Evolutionary conservation across 2,329 filamentous ascomycete species (phyloP), one percentile per base, ranked within the genome.

Genomic region (Samsoniella hepiali): DNA sequence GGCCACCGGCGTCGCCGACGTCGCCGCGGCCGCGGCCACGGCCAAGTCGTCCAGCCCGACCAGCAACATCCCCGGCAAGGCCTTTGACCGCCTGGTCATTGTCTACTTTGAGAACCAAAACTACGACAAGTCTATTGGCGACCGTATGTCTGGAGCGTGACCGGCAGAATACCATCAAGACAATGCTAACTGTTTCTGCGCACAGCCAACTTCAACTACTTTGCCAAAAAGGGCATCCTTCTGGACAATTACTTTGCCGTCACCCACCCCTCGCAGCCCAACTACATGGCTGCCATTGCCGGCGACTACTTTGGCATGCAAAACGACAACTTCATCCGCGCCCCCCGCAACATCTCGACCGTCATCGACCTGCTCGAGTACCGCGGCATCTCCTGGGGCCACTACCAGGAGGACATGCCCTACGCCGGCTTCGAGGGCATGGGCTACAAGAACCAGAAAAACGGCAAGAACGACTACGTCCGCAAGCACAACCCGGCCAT

Each of bases 71-170:
- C 82, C 85, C 71, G 91, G 91, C 66, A 86, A 88, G 71, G 86
- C 82, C 0, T 93, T 93, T 72, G 84, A 92, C 72, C 86, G 90
- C 17, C 84, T 91, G 65, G 86, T 86, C 62, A 84, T 87, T 63
- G 86, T 93, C 74, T 93, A 88, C 87, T 81, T 92, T 55, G 91
- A 93, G 78, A 93, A 93, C 73, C 90, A 87, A 56, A 82, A 88
- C 74, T 93, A 84, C 67, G 81, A 85, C 59, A 83, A 87, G 70
- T 86, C 89, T 2, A 78, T 79, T 44, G 83, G 81, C 17, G 88
- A 93, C 72, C 81, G 83, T 85, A 71, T 70, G 82, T 77, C 29
- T 22, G n/a, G 13, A n/a, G 15, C 7, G 9, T 8, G n/a, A 44
- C 36, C 10, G 9, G 38, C 38, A 40, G 15, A 17, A 8, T 45